These are phyloP conservation scores for Eimeria maxima DNA, from an alignment of 169 alveolate genomes.

Conservation along the genomic window DNA sequence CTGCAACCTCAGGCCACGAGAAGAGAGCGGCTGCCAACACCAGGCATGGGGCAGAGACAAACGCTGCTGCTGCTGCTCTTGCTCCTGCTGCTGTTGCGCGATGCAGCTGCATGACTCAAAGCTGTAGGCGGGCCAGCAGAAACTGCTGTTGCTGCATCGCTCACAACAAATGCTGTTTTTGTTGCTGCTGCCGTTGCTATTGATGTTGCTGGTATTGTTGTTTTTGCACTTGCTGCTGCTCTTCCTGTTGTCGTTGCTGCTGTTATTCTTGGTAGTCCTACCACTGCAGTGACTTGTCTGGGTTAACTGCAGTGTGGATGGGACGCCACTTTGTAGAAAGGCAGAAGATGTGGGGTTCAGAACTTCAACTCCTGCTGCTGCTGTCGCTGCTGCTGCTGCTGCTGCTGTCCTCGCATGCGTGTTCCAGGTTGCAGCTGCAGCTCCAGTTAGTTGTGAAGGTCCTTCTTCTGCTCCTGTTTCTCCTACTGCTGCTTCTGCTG, in stretches of 20 bases:
- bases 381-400: constrained; percentile 33
- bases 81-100: constrained; percentile 36
- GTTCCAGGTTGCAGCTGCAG: background rate
- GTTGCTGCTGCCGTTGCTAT: background rate
- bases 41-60: background rate
- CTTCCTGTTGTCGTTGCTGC: background rate
- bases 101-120: background rate
- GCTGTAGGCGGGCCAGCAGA: constrained; percentile 29
- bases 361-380: background rate
- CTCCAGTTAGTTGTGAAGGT: background rate
- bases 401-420: background rate
- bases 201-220: constrained; percentile 25
- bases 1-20: background rate
- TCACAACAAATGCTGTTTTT: constrained; percentile 6
- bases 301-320: background rate
- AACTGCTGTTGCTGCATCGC: constrained; percentile 10
- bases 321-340: background rate
- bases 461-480: background rate
- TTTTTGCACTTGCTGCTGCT: constrained; percentile 28
- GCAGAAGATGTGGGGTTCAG: background rate
- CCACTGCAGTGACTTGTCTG: background rate
- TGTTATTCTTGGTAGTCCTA: background rate
- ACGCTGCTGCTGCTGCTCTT: constrained; percentile 49
- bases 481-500: background rate
- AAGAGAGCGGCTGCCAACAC: constrained; percentile 22